Evolutionary conservation across 106 monocot species (phyloP).

Genomic region (Acorus gramineus): DNA sequence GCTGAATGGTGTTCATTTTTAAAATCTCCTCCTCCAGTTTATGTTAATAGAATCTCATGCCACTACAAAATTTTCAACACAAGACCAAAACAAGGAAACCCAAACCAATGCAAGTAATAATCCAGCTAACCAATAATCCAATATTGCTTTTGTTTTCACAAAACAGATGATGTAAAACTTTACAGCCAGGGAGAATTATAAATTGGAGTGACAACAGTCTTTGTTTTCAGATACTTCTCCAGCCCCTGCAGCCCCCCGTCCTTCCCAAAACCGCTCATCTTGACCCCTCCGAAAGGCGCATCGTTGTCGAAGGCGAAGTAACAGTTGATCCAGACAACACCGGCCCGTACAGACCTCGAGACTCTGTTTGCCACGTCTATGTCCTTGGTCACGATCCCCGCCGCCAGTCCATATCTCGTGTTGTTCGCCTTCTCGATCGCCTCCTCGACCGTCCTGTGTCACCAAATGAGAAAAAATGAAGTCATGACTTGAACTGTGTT

Average conservation of each 20-base stretch:
- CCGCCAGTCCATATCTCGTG: constrained; percentile 25
- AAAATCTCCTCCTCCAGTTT: too few species aligned
- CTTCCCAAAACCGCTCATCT: constrained; percentile 30
- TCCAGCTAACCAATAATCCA: too few species aligned
- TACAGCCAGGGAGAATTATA: constrained; percentile 18
- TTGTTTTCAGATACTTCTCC: constrained; percentile 19
- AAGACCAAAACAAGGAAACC: too few species aligned
- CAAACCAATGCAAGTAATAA: too few species aligned
- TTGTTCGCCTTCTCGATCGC: constrained; percentile 27
- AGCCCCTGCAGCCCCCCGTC: constrained; percentile 16
- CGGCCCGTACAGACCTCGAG: constrained; percentile 20
- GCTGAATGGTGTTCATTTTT: too few species aligned
- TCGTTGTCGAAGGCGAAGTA: constrained; percentile 16
- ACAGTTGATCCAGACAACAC: constrained; percentile 25
- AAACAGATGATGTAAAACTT: too few species aligned
- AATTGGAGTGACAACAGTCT: constrained; percentile 31
- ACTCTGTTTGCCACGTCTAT: constrained; percentile 21
- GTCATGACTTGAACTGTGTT: too few species aligned
- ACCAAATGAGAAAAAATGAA: too few species aligned
- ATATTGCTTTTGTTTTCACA: too few species aligned
- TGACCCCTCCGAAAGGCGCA: constrained; percentile 24
- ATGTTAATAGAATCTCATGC: too few species aligned
- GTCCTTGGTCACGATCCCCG: constrained; percentile 22
- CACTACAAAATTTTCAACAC: too few species aligned
- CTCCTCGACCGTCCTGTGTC: constrained; percentile 18